These are phyloP conservation scores for Cyberlindnera euphorbiiphila DNA, from an alignment of 805 yeast species.

Conservation along the genomic window DNA sequence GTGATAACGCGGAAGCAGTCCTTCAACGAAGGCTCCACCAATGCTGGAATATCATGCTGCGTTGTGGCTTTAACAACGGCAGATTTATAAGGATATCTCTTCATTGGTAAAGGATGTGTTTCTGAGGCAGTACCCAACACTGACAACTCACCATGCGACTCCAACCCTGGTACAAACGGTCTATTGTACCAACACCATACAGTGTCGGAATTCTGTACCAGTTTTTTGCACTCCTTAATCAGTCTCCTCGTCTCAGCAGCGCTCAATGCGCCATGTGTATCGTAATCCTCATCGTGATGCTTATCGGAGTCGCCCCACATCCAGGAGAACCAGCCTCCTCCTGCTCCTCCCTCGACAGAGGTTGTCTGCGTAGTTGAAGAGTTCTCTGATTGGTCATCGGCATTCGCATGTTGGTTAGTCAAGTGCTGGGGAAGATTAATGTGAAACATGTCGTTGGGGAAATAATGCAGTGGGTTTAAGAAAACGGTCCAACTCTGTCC, in stretches of 20 bases:
- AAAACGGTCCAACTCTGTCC: constrained; percentile 7
- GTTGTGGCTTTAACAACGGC: not conserved
- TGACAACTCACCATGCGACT: constrained; percentile 19
- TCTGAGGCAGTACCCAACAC: constrained; percentile 24
- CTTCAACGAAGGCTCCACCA: constrained; percentile 23
- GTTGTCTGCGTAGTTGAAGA: constrained; percentile 6
- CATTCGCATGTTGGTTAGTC: not conserved
- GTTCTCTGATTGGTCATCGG: constrained; percentile 4
- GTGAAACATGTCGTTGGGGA: constrained; percentile 7
- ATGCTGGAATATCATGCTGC: constrained; percentile 1
- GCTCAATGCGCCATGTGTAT: constrained; percentile 12
- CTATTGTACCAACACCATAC: constrained; percentile 28
- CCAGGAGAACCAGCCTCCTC: constrained; percentile 21
- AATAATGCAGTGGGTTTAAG: constrained; percentile 11
- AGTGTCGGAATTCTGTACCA: constrained; percentile 17
- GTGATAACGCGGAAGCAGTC: constrained; percentile 31
- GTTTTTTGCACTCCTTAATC: constrained; percentile 21
- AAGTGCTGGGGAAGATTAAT: constrained; percentile 2
- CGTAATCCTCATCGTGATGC: constrained; percentile 11
- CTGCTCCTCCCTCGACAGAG: constrained; percentile 2
- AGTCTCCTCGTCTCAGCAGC: constrained; percentile 19
- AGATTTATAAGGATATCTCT: constrained; percentile 17
- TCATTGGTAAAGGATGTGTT: constrained; percentile 19
- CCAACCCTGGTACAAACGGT: constrained; percentile 9
- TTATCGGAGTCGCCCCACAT: constrained; percentile 5